A percentile compares a stretch with the other conserved stretches of the same genome.
phyloP scores from a whole-genome alignment of 257 asterid species.

The Lycium ferocissimum region DNA sequence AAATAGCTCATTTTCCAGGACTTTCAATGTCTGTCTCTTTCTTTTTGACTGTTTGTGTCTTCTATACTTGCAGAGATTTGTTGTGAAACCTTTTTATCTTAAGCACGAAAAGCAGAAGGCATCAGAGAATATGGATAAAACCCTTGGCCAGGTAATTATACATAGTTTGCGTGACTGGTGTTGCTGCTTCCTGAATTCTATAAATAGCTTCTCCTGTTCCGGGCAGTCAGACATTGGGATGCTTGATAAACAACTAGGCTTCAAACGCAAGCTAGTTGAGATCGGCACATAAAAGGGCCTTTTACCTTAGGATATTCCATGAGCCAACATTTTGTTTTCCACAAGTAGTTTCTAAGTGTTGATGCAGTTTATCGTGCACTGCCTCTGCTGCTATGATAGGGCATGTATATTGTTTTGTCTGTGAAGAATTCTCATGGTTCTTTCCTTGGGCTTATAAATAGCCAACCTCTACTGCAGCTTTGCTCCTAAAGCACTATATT shows the following conservation, averaged over 20 bases:
- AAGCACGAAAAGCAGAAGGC: conserved; percentile 76
- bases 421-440: background rate
- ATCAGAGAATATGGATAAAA: conserved; percentile 67
- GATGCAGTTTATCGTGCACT: background rate
- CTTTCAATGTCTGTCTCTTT: background rate
- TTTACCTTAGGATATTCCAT: background rate
- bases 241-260: background rate
- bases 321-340: background rate
- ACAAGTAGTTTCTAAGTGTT: background rate
- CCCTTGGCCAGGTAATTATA: conserved; percentile 65
- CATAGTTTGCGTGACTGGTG: background rate
- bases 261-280: background rate
- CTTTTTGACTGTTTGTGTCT: conserved; percentile 11
- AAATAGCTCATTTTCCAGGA: background rate
- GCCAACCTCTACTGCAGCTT: conserved; percentile 17
- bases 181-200: background rate
- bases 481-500: background rate
- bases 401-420: background rate
- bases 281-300: background rate
- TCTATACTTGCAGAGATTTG: conserved; percentile 67
- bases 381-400: background rate
- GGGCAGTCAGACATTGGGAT: conserved; percentile 18
- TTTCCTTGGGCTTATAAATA: conserved; percentile 7
- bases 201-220: background rate
- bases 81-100: conserved; percentile 78